phyloP scores from a whole-genome alignment of 1,284 basidiomycete genomes.

The Cryptococcus hybrid region DNA sequence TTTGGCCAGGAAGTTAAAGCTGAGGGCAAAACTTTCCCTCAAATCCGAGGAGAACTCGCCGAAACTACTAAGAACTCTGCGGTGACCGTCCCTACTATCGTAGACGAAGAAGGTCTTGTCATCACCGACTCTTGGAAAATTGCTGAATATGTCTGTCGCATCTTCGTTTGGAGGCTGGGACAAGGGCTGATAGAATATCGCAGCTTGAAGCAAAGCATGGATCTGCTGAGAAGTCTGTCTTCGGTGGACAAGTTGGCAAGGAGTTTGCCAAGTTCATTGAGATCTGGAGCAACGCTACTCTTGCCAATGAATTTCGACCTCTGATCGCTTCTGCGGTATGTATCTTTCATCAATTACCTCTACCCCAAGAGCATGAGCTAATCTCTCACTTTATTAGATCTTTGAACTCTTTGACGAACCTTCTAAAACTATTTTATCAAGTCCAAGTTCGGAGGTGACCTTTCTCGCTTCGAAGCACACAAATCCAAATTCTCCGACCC shows the following conservation, averaged over 20 bases:
- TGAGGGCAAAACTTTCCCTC: constrained; percentile 17
- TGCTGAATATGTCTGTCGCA: constrained; percentile 32
- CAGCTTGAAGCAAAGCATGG: constrained; percentile 31
- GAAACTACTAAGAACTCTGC: constrained; percentile 27
- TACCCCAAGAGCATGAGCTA: neutral
- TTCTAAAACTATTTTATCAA: constrained; percentile 22
- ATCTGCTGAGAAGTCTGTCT: constrained; percentile 23
- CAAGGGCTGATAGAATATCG: neutral
- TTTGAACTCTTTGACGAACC: constrained; percentile 9
- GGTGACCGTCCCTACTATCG: constrained; percentile 36
- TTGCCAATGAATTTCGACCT: constrained; percentile 22
- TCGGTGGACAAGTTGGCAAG: constrained; percentile 19
- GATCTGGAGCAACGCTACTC: constrained; percentile 23
- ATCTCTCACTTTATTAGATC: constrained; percentile 3
- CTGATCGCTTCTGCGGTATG: constrained; percentile 17
- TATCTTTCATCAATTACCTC: neutral
- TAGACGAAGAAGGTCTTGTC: constrained; percentile 16
- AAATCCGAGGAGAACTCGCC: constrained; percentile 27
- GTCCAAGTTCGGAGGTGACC: constrained; percentile 19
- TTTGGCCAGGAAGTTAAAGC: constrained; percentile 20
- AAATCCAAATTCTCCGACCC: constrained; percentile 3
- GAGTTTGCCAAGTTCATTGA: constrained; percentile 27
- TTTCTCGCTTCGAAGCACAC: constrained; percentile 6
- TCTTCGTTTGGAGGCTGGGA: neutral
- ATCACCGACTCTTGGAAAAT: constrained; percentile 37